These are phyloP conservation scores for Ocimum tenuiflorum DNA, from an alignment of 257 asterid species.

Conservation along the genomic window DNA sequence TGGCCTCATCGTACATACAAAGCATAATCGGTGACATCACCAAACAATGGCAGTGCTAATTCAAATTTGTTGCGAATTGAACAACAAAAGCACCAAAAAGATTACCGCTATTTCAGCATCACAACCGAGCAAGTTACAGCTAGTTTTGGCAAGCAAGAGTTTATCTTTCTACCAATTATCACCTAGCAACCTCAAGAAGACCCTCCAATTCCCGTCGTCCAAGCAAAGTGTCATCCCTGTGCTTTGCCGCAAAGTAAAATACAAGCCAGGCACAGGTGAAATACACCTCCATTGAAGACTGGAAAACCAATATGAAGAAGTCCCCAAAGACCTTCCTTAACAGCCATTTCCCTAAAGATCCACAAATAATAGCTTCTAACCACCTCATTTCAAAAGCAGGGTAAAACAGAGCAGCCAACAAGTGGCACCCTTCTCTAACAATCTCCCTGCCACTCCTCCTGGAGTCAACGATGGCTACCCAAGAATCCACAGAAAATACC, in stretches of 20 bases:
- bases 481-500: conserved; percentile 64
- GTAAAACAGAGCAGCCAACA: conserved; percentile 47
- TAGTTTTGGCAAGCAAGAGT: conserved; percentile 20
- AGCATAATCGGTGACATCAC: conserved; percentile 37
- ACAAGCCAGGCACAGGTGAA: conserved; percentile 77
- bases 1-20: conserved; percentile 49
- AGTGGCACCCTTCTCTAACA: conserved; percentile 66
- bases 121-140: conserved; percentile 31
- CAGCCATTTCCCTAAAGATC: conserved; percentile 61
- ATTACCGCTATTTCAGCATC: conserved; percentile 30
- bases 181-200: conserved; percentile 54
- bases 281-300: conserved; percentile 75
- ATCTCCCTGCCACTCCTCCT: conserved; percentile 90
- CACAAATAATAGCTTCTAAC: conserved; percentile 70
- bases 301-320: conserved; percentile 44
- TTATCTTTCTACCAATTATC: conserved; percentile 20
- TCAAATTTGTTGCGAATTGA: conserved; percentile 32
- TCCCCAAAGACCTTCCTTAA: conserved; percentile 53
- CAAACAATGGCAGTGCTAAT: conserved; percentile 41
- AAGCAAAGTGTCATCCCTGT: conserved; percentile 47
- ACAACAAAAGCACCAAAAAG: conserved; percentile 33
- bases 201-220: conserved; percentile 75
- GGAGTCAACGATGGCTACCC: conserved; percentile 75
- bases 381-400: conserved; percentile 71
- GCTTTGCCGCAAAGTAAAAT: conserved; percentile 74